phyloP scores from a whole-genome alignment of 2,329 filamentous ascomycete species.

The Aspergillus sp. region DNA sequence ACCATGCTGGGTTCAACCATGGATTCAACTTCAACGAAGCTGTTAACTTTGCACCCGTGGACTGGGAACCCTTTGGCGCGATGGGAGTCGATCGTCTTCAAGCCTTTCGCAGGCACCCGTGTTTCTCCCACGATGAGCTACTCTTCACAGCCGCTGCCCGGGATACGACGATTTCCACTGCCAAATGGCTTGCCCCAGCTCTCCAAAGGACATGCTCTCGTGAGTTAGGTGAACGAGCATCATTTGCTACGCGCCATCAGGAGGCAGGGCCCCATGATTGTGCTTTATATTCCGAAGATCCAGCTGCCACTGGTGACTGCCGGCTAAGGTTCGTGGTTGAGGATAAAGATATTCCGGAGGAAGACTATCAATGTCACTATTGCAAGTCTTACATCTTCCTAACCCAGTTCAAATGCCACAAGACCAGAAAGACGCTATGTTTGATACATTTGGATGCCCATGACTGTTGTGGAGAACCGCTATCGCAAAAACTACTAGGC shows the following conservation, averaged over 20 bases:
- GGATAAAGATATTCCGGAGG: constrained; percentile 77
- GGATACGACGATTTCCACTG: constrained; percentile 79
- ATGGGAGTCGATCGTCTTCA: constrained; percentile 83
- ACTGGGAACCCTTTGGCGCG: constrained; percentile 93
- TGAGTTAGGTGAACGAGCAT: constrained; percentile 67
- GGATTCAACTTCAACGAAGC: constrained; percentile 99
- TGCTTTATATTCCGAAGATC: constrained; percentile 48
- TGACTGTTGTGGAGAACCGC: constrained; percentile 72
- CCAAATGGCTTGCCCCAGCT: constrained; percentile 92
- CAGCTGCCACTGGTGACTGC: constrained; percentile 50
- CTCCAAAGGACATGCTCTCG: constrained; percentile 74
- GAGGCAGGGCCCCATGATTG: constrained; percentile 57
- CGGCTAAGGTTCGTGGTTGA: constrained; percentile 64
- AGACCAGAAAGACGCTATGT: constrained; percentile 78
- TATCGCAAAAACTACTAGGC: constrained; percentile 67
- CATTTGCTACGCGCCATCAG: constrained; percentile 67
- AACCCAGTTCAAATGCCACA: constrained; percentile 83
- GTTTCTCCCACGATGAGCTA: constrained; percentile 95
- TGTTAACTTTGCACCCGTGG: constrained; percentile 91
- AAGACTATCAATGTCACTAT: constrained; percentile 86
- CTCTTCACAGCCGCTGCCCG: constrained; percentile 85
- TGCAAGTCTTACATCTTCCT: constrained; percentile 93
- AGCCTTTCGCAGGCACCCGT: constrained; percentile 85
- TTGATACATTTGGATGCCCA: constrained; percentile 76
- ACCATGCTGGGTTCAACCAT: constrained; percentile 97